These are phyloP conservation scores for Mycena maculata DNA, from an alignment of 768 basidiomycete genomes.

Conservation along the genomic window DNA sequence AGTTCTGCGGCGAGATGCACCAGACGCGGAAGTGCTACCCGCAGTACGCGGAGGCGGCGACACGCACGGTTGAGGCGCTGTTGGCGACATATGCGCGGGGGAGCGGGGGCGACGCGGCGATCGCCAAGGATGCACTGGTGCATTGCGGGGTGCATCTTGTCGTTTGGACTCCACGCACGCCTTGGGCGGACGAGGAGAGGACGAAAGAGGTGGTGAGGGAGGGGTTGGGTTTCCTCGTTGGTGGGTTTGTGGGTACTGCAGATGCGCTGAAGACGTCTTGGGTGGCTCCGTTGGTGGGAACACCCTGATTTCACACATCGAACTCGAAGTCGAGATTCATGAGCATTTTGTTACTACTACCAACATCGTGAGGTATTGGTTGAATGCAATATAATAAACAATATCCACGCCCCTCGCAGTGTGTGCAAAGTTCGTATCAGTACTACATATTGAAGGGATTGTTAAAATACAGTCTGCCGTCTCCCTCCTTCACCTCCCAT, in stretches of 20 bases:
- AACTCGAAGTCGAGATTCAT: too few species aligned
- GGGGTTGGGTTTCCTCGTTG: conserved; percentile 59
- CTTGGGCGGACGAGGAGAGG: conserved; percentile 62
- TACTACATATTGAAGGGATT: too few species aligned
- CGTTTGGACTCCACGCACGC: conserved; percentile 58
- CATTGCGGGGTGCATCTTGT: conserved; percentile 70
- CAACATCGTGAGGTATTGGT: too few species aligned
- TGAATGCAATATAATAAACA: too few species aligned
- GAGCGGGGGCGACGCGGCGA: conserved; percentile 40
- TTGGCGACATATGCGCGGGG: conserved; percentile 28
- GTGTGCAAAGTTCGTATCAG: too few species aligned
- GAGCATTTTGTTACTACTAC: too few species aligned
- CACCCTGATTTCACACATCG: too few species aligned
- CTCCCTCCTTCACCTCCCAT: too few species aligned
- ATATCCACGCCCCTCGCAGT: too few species aligned
- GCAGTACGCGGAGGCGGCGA: neutral
- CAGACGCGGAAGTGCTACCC: conserved; percentile 2
- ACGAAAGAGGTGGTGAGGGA: conserved; percentile 62
- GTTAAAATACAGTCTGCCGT: too few species aligned
- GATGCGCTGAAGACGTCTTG: conserved; percentile 43
- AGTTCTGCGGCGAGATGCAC: conserved; percentile 70
- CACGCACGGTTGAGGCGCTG: neutral
- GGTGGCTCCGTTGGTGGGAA: conserved; percentile 39
- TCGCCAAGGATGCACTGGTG: conserved; percentile 50
- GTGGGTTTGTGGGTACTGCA: conserved; percentile 42